Conservation (phyloP, 768 basidiomycete genomes). For the Collybiopsis confluens region DNA sequence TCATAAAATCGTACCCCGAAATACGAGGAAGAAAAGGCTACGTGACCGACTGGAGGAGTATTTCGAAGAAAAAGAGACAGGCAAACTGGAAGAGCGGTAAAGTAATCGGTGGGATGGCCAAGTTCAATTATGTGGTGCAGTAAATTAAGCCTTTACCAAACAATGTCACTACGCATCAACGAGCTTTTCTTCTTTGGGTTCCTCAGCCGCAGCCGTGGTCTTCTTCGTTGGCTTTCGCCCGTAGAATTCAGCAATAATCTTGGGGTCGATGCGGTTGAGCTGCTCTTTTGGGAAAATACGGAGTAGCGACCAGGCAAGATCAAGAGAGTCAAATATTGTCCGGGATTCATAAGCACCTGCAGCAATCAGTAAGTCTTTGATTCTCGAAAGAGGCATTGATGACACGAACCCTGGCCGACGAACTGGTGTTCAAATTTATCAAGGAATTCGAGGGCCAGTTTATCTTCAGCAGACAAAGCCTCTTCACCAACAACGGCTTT, state of each 20-base stretch:
- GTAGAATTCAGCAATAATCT: slow-evolving; percentile 93
- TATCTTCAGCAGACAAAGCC: slow-evolving; percentile 91
- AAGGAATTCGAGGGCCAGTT: slow-evolving; percentile 93
- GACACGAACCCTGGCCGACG: slow-evolving; percentile 82
- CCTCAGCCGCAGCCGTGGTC: slow-evolving; percentile 44
- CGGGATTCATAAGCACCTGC: slow-evolving; percentile 91
- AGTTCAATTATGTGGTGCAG: background rate
- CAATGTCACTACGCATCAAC: slow-evolving; percentile 53
- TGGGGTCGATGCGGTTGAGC: slow-evolving; percentile 95
- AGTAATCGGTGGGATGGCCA: background rate
- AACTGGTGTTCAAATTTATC: slow-evolving; percentile 98
- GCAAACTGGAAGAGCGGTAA: background rate
- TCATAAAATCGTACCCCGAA: slow-evolving; percentile 1
- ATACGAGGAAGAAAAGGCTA: background rate
- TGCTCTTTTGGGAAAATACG: slow-evolving; percentile 99
- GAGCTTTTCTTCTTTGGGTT: slow-evolving; percentile 50
- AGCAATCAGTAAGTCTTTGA: background rate
- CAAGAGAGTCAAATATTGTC: slow-evolving; percentile 94
- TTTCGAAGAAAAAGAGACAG: background rate
- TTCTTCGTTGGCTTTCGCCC: slow-evolving; percentile 76
- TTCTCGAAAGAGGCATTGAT: slow-evolving; percentile 3
- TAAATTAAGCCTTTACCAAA: background rate
- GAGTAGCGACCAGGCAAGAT: slow-evolving; percentile 93
- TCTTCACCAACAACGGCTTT: slow-evolving; percentile 99
- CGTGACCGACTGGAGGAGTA: background rate